Percentiles rank a stretch among this genome's conserved stretches.
Conservation (phyloP, 106 monocot species). For the Dactylorhiza incarnata region DNA sequence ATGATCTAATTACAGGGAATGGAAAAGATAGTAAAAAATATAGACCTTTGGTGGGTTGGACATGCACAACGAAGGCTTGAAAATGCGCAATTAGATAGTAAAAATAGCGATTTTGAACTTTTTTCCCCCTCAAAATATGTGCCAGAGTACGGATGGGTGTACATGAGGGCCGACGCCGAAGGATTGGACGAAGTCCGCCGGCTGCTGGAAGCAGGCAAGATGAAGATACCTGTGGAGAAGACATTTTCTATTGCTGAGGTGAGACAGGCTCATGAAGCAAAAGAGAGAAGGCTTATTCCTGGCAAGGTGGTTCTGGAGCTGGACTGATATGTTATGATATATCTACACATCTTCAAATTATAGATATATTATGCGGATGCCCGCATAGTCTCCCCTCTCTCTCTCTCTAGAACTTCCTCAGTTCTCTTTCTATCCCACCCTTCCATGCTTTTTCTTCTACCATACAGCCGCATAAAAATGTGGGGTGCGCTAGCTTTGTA, state of each 20-base stretch:
- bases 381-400: too few relatives aligned
- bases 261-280: conserved; percentile 83
- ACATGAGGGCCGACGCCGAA: conserved; percentile 92
- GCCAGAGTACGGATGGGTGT: conserved; percentile 88
- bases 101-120: not conserved
- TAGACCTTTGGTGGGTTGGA: too few relatives aligned
- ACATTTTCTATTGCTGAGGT: conserved; percentile 63
- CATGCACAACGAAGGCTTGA: too few relatives aligned
- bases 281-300: conserved; percentile 67
- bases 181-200: conserved; percentile 72
- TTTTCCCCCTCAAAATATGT: not conserved
- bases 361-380: too few relatives aligned
- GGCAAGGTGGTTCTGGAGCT: conserved; percentile 92
- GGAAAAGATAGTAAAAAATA: too few relatives aligned
- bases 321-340: conserved; percentile 41
- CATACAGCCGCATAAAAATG: too few relatives aligned
- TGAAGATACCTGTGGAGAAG: conserved; percentile 94
- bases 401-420: too few relatives aligned
- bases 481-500: too few relatives aligned
- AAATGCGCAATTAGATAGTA: not conserved
- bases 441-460: too few relatives aligned
- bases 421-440: too few relatives aligned
- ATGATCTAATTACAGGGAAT: not conserved
- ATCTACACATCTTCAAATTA: too few relatives aligned
- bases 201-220: conserved; percentile 65